Percentiles rank a stretch among this genome's conserved stretches.
Conservation (phyloP, 2,329 filamentous ascomycete species). For the Parasarocladium wereldwijsianum region DNA sequence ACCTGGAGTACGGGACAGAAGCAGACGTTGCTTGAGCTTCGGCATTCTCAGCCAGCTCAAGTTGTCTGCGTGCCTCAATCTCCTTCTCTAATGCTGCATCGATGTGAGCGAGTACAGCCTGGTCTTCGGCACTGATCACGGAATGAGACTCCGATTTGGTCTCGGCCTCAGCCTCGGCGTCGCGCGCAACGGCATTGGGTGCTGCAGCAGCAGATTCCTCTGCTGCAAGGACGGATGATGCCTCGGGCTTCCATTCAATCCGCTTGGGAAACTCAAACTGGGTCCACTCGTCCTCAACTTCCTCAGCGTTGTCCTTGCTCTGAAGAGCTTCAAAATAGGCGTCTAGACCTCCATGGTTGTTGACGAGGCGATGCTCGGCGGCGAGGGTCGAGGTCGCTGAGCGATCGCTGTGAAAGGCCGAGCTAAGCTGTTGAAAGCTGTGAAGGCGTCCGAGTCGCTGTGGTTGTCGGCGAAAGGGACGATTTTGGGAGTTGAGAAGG, state of each 20-base stretch:
- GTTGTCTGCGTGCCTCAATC: constrained; percentile 39
- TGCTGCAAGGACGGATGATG: constrained; percentile 41
- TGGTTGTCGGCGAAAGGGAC: constrained; percentile 43
- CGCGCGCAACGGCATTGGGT: constrained; percentile 15
- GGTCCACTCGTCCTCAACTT: constrained; percentile 69
- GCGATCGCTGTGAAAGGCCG: constrained; percentile 56
- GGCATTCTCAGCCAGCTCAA: constrained; percentile 29
- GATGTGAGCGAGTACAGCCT: constrained; percentile 60
- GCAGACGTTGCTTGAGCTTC: constrained; percentile 20
- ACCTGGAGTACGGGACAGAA: constrained; percentile 24
- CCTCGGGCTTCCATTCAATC: constrained; percentile 71
- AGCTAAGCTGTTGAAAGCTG: constrained; percentile 49
- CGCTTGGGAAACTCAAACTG: constrained; percentile 81
- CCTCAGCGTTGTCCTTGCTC: constrained; percentile 49
- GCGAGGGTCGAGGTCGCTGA: constrained; percentile 29
- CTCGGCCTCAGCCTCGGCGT: constrained; percentile 20
- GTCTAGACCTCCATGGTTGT: constrained; percentile 54
- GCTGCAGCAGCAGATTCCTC: constrained; percentile 31
- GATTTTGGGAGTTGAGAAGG: constrained; percentile 61
- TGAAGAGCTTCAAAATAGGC: constrained; percentile 89
- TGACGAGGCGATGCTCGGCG: constrained; percentile 39
- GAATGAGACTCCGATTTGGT: constrained; percentile 18
- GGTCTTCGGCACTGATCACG: constrained; percentile 28
- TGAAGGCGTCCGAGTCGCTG: constrained; percentile 38
- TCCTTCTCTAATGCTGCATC: constrained; percentile 75